phyloP scores from a whole-genome alignment of 176 grass and related monocot genomes.

The Dactylis glomerata region DNA sequence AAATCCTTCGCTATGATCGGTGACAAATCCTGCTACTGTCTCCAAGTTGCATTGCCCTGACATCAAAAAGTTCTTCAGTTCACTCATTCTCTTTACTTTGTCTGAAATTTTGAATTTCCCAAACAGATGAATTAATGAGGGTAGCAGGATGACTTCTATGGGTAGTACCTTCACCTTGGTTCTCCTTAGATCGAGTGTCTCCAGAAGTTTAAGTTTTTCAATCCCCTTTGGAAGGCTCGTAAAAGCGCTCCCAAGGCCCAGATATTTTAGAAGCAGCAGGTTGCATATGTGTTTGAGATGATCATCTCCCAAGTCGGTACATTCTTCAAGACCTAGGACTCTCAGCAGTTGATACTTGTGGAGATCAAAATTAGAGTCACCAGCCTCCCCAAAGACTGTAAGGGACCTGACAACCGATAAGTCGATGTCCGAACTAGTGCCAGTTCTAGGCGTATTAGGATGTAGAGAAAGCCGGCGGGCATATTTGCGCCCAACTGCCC shows the following conservation, averaged over 20 bases:
- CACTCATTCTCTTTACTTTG: background rate
- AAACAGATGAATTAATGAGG: too few species aligned
- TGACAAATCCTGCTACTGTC: conserved; percentile 15
- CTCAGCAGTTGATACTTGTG: background rate
- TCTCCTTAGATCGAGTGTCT: conserved; percentile 12
- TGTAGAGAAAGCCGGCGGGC: conserved; percentile 6
- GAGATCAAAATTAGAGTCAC: background rate
- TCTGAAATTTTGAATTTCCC: too few species aligned
- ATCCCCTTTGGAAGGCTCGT: conserved; percentile 1
- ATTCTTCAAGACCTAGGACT: conserved; percentile 12
- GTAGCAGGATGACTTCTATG: too few species aligned
- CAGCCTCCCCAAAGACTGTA: background rate
- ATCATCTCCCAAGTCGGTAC: background rate
- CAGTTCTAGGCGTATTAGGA: background rate
- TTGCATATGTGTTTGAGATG: background rate
- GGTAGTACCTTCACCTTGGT: background rate
- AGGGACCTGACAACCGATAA: background rate
- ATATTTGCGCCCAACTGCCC: background rate
- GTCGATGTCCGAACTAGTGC: background rate
- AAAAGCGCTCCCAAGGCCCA: background rate
- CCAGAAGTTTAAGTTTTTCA: background rate
- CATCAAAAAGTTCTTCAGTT: background rate
- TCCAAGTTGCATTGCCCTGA: background rate
- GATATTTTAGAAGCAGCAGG: background rate
- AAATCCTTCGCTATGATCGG: background rate